Evolutionary conservation across 2,329 filamentous ascomycete species (phyloP), one percentile per base, ranked within the genome.

Genomic region (Dactylella cylindrospora): DNA sequence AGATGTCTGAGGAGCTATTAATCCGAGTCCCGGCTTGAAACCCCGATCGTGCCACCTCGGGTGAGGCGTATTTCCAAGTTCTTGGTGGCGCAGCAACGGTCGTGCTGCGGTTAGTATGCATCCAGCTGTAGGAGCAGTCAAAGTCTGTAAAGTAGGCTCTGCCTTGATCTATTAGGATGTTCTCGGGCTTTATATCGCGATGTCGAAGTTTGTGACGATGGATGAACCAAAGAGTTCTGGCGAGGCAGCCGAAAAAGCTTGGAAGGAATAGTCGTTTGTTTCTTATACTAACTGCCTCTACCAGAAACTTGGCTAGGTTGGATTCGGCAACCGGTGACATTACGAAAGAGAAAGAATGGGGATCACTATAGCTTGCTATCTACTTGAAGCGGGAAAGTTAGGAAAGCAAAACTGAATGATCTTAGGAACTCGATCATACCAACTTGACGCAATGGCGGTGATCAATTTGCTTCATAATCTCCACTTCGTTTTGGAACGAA

Each of bases 311-410:
- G 12, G 40, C 43, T 6, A 70, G 52, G 28, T 69, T 67, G 31
- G 31, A 62, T 9, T 70, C 66, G 12, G 68, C 69, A n/a, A 70
- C 66, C 10, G 69, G 69, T 9, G 31, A 40, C 66, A 70, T 68
- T 9, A 69, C 51, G 5, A 70, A 35, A 13, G 50, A 67, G 20
- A 69, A 40, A 26, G 65, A 65, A 22, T 64, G 66, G 8, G 15
- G 44, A 43, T 69, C 67, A 6, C 67, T 68, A 29, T 70, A 70
- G 26, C 67, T 67, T 8, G 55, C 59, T 15, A 68, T 44, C 66
- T 62, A 36, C 17, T 36, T 25, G 20, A 28, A 28, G 19, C n/a
- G 36, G 22, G 41, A 25, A 12, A 57, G 20, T 39, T 36, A 36
- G 2, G 43, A 41, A 23, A 43, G 19, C 22, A 10, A 17, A 60